phyloP scores from a whole-genome alignment of 2,329 filamentous ascomycete genomes.

The Pyricularia sp. region DNA sequence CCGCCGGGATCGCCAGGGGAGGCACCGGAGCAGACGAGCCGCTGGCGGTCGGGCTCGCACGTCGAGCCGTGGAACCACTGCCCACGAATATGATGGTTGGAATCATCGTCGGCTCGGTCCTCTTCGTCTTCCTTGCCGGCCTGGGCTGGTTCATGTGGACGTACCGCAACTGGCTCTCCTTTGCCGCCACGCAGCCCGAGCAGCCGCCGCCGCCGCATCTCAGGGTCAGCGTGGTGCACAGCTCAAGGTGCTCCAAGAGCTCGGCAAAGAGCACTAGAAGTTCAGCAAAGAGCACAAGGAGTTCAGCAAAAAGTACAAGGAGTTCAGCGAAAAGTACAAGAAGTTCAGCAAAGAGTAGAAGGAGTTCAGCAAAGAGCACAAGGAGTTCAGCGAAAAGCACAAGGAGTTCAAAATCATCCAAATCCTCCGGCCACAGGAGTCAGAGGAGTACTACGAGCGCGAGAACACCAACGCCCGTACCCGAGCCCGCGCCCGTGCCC shows the following conservation, averaged over 20 bases:
- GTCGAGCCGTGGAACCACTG: slow-evolving; percentile 8
- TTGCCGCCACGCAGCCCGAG: slow-evolving; percentile 14
- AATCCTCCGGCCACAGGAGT: neutral
- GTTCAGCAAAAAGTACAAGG: neutral
- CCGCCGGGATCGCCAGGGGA: neutral
- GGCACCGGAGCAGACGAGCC: neutral
- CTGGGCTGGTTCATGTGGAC: slow-evolving; percentile 27
- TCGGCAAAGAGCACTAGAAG: neutral
- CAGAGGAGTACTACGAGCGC: neutral
- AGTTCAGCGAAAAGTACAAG: neutral
- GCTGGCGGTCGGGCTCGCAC: neutral
- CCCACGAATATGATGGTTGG: slow-evolving; percentile 28
- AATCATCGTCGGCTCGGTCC: slow-evolving; percentile 29
- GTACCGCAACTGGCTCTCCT: slow-evolving; percentile 28
- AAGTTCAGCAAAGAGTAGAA: neutral
- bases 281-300: neutral
- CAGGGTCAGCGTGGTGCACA: slow-evolving; percentile 8
- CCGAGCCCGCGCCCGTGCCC: neutral
- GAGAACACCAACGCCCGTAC: too few species aligned
- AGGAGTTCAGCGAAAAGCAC: neutral
- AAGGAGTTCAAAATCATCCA: neutral
- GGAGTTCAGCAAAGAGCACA: neutral
- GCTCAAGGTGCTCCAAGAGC: neutral
- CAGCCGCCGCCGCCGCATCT: slow-evolving; percentile 14
- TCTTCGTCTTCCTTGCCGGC: slow-evolving; percentile 28